Conservation (phyloP, 169 alveolate genomes). For the Eimeria sp. region DNA sequence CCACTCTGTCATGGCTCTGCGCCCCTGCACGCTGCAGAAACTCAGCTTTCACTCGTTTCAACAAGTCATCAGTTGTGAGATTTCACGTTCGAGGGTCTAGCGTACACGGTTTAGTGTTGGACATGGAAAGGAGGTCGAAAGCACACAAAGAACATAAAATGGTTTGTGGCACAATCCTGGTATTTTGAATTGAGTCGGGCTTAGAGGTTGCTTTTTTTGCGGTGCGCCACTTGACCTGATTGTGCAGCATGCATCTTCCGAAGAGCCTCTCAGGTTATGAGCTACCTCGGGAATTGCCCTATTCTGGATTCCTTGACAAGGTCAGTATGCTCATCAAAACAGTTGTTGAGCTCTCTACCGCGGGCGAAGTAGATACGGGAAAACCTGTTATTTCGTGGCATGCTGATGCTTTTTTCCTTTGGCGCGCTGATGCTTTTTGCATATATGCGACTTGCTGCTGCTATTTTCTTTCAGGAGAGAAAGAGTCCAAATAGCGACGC, state of each 20-base stretch:
- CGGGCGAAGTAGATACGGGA: neutral
- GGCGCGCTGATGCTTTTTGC: neutral
- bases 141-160: too few relatives aligned
- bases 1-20: slow-evolving; percentile 57
- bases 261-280: slow-evolving; percentile 58
- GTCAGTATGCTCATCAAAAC: neutral
- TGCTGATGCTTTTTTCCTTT: neutral
- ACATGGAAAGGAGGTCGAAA: neutral
- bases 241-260: slow-evolving; percentile 64
- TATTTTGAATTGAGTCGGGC: neutral
- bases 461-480: slow-evolving; percentile 33
- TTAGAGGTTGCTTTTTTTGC: neutral
- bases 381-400: neutral
- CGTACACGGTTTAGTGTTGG: neutral
- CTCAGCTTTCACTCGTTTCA: slow-evolving; percentile 77
- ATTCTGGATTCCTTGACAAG: slow-evolving; percentile 65
- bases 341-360: neutral
- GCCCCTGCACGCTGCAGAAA: slow-evolving; percentile 69
- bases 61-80: slow-evolving; percentile 44
- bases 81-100: neutral
- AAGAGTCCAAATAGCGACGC: slow-evolving; percentile 33
- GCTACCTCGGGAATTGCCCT: slow-evolving; percentile 51
- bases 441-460: neutral
- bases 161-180: neutral
- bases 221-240: neutral